Evolutionary conservation across 116 monocot genomes (phyloP).

Genomic region (Phalaenopsis hybrid): DNA sequence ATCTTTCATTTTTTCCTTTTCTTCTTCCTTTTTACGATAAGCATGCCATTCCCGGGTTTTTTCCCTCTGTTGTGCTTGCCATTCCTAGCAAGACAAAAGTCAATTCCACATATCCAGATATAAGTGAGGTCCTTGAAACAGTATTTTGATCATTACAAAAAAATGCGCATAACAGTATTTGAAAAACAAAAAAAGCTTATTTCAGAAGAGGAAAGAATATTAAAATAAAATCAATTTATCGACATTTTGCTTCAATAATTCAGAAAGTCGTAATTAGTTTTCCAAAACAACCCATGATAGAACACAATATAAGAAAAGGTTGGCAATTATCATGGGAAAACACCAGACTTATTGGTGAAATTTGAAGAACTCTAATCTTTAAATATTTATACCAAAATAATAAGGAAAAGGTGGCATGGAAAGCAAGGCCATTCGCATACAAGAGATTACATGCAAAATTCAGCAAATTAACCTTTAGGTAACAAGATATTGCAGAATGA

Average conservation of each 20-base stretch:
- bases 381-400: not conserved
- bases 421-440: not conserved
- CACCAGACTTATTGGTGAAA: not conserved
- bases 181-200: not conserved
- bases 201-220: too few species aligned
- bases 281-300: too few species aligned
- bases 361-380: not conserved
- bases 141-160: not conserved
- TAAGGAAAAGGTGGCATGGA: not conserved
- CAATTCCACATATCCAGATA: not conserved
- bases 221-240: too few species aligned
- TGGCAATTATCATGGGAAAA: too few species aligned
- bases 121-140: not conserved
- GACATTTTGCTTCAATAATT: too few species aligned
- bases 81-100: conserved; percentile 50
- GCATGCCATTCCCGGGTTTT: conserved; percentile 88
- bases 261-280: too few species aligned
- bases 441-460: not conserved
- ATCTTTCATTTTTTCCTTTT: conserved; percentile 50
- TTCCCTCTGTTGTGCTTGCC: conserved; percentile 82
- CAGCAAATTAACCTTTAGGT: not conserved
- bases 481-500: not conserved
- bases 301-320: too few species aligned
- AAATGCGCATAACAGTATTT: not conserved
- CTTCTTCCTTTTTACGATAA: conserved; percentile 70